phyloP scores from a whole-genome alignment of 257 asterid genomes.

The Solanum appendiculatum region DNA sequence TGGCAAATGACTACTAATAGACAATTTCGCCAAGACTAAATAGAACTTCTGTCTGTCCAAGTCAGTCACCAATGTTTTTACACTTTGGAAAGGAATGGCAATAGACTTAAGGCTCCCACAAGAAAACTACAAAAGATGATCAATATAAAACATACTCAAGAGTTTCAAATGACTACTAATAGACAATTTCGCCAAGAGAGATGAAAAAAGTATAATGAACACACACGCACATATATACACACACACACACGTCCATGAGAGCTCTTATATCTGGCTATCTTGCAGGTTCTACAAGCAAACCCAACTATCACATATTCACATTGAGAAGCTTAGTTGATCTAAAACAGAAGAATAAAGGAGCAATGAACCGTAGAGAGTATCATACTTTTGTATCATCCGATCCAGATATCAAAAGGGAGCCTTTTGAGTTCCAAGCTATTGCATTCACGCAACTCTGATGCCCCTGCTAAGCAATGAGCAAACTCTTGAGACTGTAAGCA shows the following conservation, averaged over 20 bases:
- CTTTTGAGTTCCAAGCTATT: slow-evolving; percentile 85
- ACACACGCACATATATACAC: background rate
- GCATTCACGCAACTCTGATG: slow-evolving; percentile 94
- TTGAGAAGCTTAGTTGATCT: background rate
- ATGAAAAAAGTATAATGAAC: background rate
- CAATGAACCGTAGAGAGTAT: background rate
- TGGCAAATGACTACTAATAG: background rate
- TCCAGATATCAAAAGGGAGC: slow-evolving; percentile 88
- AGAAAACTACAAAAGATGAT: background rate
- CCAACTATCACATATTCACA: background rate
- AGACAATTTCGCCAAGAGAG: background rate
- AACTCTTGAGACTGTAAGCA: slow-evolving; percentile 4
- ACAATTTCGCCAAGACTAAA: background rate
- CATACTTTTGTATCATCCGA: slow-evolving; percentile 94
- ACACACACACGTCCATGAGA: background rate
- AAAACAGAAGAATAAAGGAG: background rate
- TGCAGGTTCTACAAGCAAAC: background rate
- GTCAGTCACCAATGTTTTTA: background rate
- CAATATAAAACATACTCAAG: background rate
- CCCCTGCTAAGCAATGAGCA: slow-evolving; percentile 45
- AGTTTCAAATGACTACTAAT: background rate
- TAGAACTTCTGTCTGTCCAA: background rate
- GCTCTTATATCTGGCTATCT: background rate
- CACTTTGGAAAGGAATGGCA: background rate
- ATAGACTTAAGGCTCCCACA: background rate